Percentiles rank a stretch among this genome's conserved stretches.
Conservation (phyloP, 2,329 filamentous ascomycete species). For the Nothopassalora personata region DNA sequence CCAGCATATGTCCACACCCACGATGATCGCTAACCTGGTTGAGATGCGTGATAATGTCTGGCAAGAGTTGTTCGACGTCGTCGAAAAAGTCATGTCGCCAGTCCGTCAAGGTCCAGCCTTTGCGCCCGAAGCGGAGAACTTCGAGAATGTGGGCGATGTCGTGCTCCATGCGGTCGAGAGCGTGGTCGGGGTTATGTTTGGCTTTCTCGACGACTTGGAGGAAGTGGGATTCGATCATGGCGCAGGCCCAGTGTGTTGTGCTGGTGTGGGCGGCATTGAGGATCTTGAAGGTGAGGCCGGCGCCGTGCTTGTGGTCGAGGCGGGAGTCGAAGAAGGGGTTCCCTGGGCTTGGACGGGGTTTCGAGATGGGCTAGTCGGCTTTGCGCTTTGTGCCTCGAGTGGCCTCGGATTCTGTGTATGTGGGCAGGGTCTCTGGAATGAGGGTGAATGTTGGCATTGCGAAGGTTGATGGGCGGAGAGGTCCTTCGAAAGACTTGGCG, state of each 20-base stretch:
- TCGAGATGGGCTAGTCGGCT: neutral
- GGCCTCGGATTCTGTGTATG: neutral
- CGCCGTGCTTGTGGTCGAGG: neutral
- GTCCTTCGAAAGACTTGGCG: neutral
- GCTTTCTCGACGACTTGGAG: neutral
- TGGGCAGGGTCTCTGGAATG: neutral
- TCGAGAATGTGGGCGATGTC: neutral
- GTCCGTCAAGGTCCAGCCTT: neutral
- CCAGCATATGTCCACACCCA: neutral
- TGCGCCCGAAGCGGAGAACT: neutral
- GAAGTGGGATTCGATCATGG: neutral
- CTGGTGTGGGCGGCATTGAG: neutral
- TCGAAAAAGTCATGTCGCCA: neutral
- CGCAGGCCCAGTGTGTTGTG: neutral
- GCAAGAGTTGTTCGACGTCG: neutral
- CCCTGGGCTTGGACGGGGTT: neutral
- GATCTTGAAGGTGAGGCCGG: neutral
- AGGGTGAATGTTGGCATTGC: neutral
- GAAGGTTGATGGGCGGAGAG: neutral
- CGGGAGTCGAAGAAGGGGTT: neutral
- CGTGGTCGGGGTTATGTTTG: neutral
- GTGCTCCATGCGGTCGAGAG: neutral
- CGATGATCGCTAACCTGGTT: neutral
- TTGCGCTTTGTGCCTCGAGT: neutral
- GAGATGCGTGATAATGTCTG: neutral